Conservation (phyloP, 2,329 filamentous ascomycete genomes). For the Cladobotryum protrusum region DNA sequence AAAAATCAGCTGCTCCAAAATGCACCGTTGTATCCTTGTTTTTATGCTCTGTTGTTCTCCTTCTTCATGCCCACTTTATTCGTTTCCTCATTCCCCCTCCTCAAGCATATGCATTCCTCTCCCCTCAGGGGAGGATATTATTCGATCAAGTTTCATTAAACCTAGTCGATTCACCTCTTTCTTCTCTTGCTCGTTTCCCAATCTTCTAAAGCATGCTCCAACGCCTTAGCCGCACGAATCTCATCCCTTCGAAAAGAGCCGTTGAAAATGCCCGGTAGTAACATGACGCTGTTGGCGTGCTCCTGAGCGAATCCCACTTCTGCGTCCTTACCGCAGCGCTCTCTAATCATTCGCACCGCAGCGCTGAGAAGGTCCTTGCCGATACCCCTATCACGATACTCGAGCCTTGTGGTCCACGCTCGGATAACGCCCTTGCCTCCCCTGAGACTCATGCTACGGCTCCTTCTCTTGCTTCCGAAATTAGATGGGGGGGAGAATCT, state of each 20-base stretch:
- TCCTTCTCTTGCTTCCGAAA: slow-evolving; percentile 29
- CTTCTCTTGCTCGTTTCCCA: slow-evolving; percentile 42
- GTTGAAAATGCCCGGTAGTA: slow-evolving; percentile 60
- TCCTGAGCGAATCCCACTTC: slow-evolving; percentile 66
- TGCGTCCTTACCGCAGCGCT: slow-evolving; percentile 61
- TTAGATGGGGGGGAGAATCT: slow-evolving; percentile 16
- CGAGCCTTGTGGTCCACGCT: slow-evolving; percentile 71
- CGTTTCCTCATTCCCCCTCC: neutral
- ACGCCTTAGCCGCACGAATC: slow-evolving; percentile 46
- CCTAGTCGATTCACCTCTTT: slow-evolving; percentile 36
- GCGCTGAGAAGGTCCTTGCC: slow-evolving; percentile 67
- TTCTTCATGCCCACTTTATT: neutral
- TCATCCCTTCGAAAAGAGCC: slow-evolving; percentile 53
- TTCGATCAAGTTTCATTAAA: slow-evolving; percentile 5
- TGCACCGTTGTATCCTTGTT: too few relatives aligned
- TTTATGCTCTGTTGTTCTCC: too few relatives aligned
- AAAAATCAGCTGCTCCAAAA: neutral
- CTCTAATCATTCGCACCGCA: slow-evolving; percentile 61
- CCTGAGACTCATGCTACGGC: slow-evolving; percentile 35
- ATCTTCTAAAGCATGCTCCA: slow-evolving; percentile 46
- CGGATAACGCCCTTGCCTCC: slow-evolving; percentile 66
- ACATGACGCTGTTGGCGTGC: slow-evolving; percentile 66
- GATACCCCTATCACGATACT: slow-evolving; percentile 65
- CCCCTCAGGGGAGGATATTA: neutral
- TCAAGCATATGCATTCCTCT: neutral